A percentile compares a stretch with the other conserved stretches of the same genome.
Conservation (phyloP, 352 stramenopile species). For the Lagenidium sp. region DNA sequence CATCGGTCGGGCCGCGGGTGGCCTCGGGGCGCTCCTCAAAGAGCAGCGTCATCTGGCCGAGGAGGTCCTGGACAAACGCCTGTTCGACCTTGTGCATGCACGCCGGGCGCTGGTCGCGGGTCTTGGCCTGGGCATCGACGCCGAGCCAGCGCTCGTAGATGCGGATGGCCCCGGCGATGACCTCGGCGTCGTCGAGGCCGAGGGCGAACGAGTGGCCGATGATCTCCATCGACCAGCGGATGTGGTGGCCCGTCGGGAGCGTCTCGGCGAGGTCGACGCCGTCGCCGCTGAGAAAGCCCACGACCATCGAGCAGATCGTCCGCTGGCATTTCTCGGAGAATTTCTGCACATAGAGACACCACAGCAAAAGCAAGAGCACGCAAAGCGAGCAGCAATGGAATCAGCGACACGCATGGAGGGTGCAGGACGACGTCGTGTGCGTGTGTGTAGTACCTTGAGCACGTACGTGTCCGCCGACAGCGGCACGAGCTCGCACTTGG, state of each 20-base stretch:
- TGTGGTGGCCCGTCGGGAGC: slow-evolving; percentile 63
- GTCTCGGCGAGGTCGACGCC: slow-evolving; percentile 34
- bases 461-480: slow-evolving; percentile 59
- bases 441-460: slow-evolving; percentile 73
- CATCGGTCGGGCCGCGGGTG: slow-evolving; percentile 18
- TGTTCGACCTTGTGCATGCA: slow-evolving; percentile 83
- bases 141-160: slow-evolving; percentile 84
- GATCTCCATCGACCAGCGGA: slow-evolving; percentile 82
- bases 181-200: slow-evolving; percentile 77
- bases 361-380: neutral
- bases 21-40: slow-evolving; percentile 65
- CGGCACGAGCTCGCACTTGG: slow-evolving; percentile 82
- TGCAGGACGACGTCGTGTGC: neutral
- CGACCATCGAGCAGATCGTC: slow-evolving; percentile 76
- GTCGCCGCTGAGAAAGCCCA: slow-evolving; percentile 53
- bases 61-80: slow-evolving; percentile 78
- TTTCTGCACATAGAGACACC: slow-evolving; percentile 28
- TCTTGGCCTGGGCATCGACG: slow-evolving; percentile 33
- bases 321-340: slow-evolving; percentile 85
- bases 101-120: slow-evolving; percentile 37
- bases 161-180: slow-evolving; percentile 60
- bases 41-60: slow-evolving; percentile 83
- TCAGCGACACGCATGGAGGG: neutral
- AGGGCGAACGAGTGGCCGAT: slow-evolving; percentile 80
- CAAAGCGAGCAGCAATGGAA: neutral